phyloP scores from a whole-genome alignment of 1,284 basidiomycete species.

The Trametes hirsuta region DNA sequence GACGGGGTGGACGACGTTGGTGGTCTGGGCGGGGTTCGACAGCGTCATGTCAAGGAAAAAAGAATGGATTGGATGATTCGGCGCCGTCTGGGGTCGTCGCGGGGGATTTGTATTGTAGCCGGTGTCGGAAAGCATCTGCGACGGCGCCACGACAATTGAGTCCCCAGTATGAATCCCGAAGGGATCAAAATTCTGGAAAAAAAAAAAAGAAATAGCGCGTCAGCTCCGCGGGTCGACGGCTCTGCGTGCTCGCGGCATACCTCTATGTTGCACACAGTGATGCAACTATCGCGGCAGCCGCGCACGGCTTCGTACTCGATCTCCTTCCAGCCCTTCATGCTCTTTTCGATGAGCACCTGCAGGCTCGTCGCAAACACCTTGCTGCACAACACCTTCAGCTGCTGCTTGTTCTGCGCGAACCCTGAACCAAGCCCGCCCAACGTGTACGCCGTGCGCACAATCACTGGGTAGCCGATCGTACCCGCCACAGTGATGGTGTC shows the following conservation, averaged over 20 bases:
- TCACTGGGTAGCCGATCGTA: constrained; percentile 94
- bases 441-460: constrained; percentile 95
- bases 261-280: constrained; percentile 99
- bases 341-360: constrained; percentile 97
- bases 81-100: constrained; percentile 11
- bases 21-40: constrained; percentile 32
- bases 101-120: too few species aligned
- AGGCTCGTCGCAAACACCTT: constrained; percentile 98
- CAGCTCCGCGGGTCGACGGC: too few species aligned
- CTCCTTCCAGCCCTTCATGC: constrained; percentile 99
- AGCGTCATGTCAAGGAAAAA: constrained; percentile 35
- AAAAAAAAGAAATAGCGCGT: constrained; percentile 1
- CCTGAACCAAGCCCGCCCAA: constrained; percentile 95
- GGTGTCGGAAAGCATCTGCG: too few species aligned
- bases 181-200: too few species aligned
- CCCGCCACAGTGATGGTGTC: constrained; percentile 88
- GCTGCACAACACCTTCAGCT: constrained; percentile 85
- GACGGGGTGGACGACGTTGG: constrained; percentile 43
- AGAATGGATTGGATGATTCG: constrained; percentile 31
- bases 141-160: too few species aligned
- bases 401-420: constrained; percentile 89
- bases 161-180: too few species aligned
- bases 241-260: too few species aligned
- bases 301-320: constrained; percentile 99
- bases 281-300: constrained; percentile 96